Conservation (phyloP, 768 basidiomycete species). For the Lactifluus pinguis region DNA sequence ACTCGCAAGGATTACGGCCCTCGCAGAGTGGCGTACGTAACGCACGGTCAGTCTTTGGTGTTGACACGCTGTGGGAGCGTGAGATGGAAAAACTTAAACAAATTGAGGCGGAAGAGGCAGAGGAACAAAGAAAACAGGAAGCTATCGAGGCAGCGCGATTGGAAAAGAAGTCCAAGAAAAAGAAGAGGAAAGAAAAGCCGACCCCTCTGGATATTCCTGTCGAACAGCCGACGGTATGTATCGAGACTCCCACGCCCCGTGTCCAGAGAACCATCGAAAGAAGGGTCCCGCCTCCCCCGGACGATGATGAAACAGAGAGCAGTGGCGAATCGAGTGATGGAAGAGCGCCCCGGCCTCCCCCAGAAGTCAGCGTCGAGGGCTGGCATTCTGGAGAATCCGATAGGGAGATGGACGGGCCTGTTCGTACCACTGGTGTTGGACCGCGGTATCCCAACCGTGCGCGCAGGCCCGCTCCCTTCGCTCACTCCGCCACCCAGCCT, state of each 20-base stretch:
- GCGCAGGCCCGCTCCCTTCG: constrained; percentile 16
- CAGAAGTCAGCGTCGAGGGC: background rate
- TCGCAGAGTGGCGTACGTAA: constrained; percentile 22
- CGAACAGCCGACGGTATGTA: constrained; percentile 9
- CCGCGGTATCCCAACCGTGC: constrained; percentile 37
- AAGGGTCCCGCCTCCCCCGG: constrained; percentile 26
- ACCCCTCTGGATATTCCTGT: constrained; percentile 4
- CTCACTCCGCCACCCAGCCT: constrained; percentile 4
- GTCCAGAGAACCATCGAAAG: constrained; percentile 29
- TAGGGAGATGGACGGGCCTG: constrained; percentile 45
- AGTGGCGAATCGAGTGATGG: constrained; percentile 43
- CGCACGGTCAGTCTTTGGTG: constrained; percentile 82
- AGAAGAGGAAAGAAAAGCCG: constrained; percentile 38
- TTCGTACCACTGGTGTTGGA: constrained; percentile 51
- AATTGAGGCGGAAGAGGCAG: constrained; percentile 62
- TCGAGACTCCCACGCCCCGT: constrained; percentile 27
- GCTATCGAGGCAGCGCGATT: constrained; percentile 39
- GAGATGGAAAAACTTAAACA: constrained; percentile 75
- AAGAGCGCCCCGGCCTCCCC: background rate
- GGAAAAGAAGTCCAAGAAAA: constrained; percentile 29
- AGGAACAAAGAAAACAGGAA: constrained; percentile 44
- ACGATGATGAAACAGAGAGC: constrained; percentile 41
- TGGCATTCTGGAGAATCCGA: constrained; percentile 49
- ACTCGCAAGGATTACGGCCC: constrained; percentile 28
- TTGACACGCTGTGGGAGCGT: constrained; percentile 87